Conservation (phyloP, 208 protist species). For the Phytomonas francai region DNA sequence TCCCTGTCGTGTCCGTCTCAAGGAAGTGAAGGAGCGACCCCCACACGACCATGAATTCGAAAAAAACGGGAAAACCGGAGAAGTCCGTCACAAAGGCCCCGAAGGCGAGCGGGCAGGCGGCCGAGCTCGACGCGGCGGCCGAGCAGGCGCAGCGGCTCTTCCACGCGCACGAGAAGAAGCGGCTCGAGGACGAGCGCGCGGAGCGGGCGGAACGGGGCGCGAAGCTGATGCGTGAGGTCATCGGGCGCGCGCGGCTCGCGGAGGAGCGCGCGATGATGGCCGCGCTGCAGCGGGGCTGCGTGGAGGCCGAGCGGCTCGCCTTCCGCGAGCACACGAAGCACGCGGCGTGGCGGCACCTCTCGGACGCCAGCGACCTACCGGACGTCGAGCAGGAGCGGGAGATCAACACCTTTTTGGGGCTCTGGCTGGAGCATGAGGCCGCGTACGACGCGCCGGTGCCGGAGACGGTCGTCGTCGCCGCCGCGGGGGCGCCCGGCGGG, state of each 20-base stretch:
- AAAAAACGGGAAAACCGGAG: not conserved
- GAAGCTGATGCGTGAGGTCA: conserved; percentile 28
- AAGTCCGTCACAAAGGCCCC: conserved; percentile 19
- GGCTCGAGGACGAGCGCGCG: conserved; percentile 30
- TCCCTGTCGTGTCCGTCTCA: too few relatives aligned
- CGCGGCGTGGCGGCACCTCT: conserved; percentile 50
- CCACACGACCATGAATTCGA: not conserved
- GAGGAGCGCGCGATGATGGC: conserved; percentile 36
- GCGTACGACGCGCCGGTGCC: conserved; percentile 17
- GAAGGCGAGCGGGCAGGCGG: conserved; percentile 29
- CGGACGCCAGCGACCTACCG: conserved; percentile 65
- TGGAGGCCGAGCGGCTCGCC: conserved; percentile 44
- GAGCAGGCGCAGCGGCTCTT: conserved; percentile 68
- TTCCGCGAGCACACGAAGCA: conserved; percentile 81
- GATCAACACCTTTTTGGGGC: conserved; percentile 86
- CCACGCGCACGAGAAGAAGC: conserved; percentile 76
- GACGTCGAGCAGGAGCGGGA: conserved; percentile 66
- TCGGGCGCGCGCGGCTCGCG: conserved; percentile 59
- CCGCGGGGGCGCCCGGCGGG: not conserved
- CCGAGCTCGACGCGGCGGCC: conserved; percentile 37
- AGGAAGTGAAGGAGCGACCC: not conserved
- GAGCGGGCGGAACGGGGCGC: conserved; percentile 54
- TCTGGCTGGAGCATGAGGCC: conserved; percentile 60
- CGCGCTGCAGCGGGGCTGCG: conserved; percentile 26
- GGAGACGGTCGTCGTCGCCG: conserved; percentile 28